Conservation (phyloP, 2,329 filamentous ascomycete genomes). For the Elsinoe necatrix region DNA sequence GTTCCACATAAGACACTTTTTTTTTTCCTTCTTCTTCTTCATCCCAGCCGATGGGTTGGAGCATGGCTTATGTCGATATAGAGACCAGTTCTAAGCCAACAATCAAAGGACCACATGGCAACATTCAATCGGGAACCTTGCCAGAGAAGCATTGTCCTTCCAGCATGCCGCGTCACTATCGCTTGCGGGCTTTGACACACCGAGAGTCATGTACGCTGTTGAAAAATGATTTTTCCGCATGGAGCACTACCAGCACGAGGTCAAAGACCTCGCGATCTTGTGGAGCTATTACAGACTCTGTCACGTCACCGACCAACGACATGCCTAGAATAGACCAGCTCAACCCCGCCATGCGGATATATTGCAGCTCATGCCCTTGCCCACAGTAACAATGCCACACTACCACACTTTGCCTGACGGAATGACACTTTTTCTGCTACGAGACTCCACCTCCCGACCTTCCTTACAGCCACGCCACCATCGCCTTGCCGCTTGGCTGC, state of each 20-base stretch:
- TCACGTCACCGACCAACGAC: conserved; percentile 10
- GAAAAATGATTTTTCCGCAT: not conserved
- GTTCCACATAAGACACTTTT: conserved; percentile 2
- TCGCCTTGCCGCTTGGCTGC: not conserved
- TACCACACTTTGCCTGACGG: too few relatives aligned
- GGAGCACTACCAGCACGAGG: not conserved
- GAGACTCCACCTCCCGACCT: conserved; percentile 9
- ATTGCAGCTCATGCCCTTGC: conserved; percentile 10
- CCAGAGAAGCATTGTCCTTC: not conserved
- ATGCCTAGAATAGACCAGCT: conserved; percentile 13
- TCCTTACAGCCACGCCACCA: conserved; percentile 7
- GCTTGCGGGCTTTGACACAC: conserved; percentile 7
- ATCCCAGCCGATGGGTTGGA: conserved; percentile 1
- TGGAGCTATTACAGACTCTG: not conserved
- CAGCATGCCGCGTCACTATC: not conserved
- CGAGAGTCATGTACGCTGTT: conserved; percentile 4
- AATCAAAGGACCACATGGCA: conserved; percentile 4
- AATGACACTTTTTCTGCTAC: conserved; percentile 10
- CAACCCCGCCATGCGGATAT: conserved; percentile 12
- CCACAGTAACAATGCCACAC: not conserved
- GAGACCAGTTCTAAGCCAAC: not conserved
- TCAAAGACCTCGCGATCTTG: conserved; percentile 13
- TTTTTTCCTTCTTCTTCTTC: conserved; percentile 1
- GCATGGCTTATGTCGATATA: not conserved
- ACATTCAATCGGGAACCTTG: not conserved